A percentile compares a stretch with the other conserved stretches of the same genome.
Evolutionary conservation across 2,329 filamentous ascomycete genomes (phyloP).

Genomic region (Beauveria medogensis): DNA sequence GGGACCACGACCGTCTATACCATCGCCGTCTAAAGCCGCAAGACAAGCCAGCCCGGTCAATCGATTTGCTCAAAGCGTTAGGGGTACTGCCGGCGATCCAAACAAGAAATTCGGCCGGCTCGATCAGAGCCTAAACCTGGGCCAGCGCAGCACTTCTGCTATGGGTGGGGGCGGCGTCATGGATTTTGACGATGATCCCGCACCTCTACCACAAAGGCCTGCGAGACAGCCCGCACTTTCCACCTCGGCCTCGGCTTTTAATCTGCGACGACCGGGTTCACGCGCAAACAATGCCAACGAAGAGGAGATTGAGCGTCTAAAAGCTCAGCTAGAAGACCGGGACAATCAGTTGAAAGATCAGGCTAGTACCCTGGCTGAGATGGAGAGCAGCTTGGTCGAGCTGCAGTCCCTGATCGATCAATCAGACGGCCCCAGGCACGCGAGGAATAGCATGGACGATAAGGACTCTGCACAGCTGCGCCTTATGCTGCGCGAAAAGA

Average conservation of each 20-base stretch:
- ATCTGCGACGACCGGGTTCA: conserved; percentile 43
- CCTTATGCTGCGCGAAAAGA: conserved; percentile 83
- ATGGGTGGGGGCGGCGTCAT: conserved; percentile 43
- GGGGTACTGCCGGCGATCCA: conserved; percentile 53
- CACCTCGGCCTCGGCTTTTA: conserved; percentile 48
- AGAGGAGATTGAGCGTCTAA: conserved; percentile 67
- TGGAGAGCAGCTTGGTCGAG: conserved; percentile 82
- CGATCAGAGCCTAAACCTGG: conserved; percentile 43
- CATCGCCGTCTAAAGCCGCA: conserved; percentile 37
- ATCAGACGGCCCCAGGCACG: conserved; percentile 33
- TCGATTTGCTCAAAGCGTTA: conserved; percentile 56
- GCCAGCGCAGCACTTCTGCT: conserved; percentile 52
- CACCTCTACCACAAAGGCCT: conserved; percentile 43
- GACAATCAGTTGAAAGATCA: conserved; percentile 88
- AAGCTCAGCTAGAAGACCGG: conserved; percentile 68
- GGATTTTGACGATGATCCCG: conserved; percentile 50
- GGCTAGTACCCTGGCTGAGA: conserved; percentile 71
- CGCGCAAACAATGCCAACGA: conserved; percentile 49
- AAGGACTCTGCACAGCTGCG: conserved; percentile 71
- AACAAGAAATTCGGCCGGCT: conserved; percentile 44
- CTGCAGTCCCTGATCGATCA: conserved; percentile 61
- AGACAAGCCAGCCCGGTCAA: conserved; percentile 38
- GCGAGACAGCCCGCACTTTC: conserved; percentile 46
- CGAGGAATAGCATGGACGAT: conserved; percentile 49
- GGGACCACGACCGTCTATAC: conserved; percentile 47